phyloP scores from a whole-genome alignment of 306 rosid genomes.

The Castanospermum australe region DNA sequence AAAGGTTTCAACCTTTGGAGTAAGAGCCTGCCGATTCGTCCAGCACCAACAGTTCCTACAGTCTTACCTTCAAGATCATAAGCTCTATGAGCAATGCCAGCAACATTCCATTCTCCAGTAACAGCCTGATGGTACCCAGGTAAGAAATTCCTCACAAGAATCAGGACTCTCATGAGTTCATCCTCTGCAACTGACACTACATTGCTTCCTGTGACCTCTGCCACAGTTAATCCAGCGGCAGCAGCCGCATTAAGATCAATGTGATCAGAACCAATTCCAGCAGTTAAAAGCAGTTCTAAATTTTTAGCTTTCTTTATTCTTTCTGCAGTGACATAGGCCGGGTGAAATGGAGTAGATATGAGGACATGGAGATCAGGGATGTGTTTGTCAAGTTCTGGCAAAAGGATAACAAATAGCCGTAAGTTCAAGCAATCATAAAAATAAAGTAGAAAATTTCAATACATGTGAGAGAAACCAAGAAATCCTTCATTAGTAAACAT shows the following conservation, averaged over 20 bases:
- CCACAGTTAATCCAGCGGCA: slow-evolving; percentile 90
- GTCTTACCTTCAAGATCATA: slow-evolving; percentile 98
- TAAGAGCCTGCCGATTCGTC: slow-evolving; percentile 82
- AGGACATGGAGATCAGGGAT: slow-evolving; percentile 85
- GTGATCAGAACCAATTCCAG: slow-evolving; percentile 95
- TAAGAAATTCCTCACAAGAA: slow-evolving; percentile 80
- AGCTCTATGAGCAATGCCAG: slow-evolving; percentile 84
- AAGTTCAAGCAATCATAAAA: slow-evolving; percentile 21
- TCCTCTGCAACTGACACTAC: slow-evolving; percentile 94
- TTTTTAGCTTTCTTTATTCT: slow-evolving; percentile 90
- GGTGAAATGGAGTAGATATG: slow-evolving; percentile 94
- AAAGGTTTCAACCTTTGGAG: slow-evolving; percentile 93
- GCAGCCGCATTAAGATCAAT: slow-evolving; percentile 93
- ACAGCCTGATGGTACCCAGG: slow-evolving; percentile 80
- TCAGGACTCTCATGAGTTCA: slow-evolving; percentile 89
- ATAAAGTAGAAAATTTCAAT: not conserved
- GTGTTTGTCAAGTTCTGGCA: slow-evolving; percentile 84
- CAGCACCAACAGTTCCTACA: slow-evolving; percentile 84
- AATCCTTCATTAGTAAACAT: not conserved
- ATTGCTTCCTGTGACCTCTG: slow-evolving; percentile 96
- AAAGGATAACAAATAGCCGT: not conserved
- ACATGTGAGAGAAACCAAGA: not conserved
- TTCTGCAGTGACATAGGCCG: slow-evolving; percentile 95
- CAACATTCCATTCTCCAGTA: slow-evolving; percentile 92
- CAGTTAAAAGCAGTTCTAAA: slow-evolving; percentile 82